Evolutionary conservation across 2,329 filamentous ascomycete species (phyloP).

Genomic region (Pleurostoma richardsiae): DNA sequence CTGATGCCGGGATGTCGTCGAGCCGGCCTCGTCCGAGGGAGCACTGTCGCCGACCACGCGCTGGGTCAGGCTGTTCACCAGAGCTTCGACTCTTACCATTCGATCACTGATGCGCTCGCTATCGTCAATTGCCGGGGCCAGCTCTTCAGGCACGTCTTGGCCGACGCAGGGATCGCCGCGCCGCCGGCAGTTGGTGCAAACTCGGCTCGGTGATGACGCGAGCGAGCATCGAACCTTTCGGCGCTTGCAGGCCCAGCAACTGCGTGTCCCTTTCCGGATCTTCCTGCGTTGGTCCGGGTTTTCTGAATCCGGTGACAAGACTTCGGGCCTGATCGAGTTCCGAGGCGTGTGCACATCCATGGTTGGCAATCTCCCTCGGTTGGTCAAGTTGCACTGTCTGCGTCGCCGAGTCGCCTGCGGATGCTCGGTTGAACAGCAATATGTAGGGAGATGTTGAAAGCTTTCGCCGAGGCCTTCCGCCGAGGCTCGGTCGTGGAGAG

Average conservation of each 20-base stretch:
- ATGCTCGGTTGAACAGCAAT: too few species aligned
- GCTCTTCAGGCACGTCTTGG: neutral
- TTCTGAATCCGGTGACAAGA: constrained; percentile 2
- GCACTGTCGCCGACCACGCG: neutral
- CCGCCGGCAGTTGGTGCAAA: neutral
- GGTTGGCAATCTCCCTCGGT: too few species aligned
- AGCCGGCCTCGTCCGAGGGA: neutral
- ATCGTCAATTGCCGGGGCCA: neutral
- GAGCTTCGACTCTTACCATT: neutral
- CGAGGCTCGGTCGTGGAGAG: too few species aligned
- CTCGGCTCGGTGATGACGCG: neutral
- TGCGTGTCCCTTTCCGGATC: constrained; percentile 47
- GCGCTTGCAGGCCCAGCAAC: constrained; percentile 48
- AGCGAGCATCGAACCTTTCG: neutral
- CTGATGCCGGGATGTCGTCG: neutral
- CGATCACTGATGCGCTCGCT: neutral
- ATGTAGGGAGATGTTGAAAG: too few species aligned
- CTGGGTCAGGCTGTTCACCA: neutral
- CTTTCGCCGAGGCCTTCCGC: too few species aligned
- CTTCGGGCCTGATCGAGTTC: neutral
- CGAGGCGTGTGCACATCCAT: neutral
- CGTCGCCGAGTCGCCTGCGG: too few species aligned
- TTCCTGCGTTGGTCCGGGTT: constrained; percentile 30
- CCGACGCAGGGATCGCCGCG: neutral
- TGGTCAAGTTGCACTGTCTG: too few species aligned